phyloP scores from a whole-genome alignment of 2,329 filamentous ascomycete species.

The Cadophora malorum region DNA sequence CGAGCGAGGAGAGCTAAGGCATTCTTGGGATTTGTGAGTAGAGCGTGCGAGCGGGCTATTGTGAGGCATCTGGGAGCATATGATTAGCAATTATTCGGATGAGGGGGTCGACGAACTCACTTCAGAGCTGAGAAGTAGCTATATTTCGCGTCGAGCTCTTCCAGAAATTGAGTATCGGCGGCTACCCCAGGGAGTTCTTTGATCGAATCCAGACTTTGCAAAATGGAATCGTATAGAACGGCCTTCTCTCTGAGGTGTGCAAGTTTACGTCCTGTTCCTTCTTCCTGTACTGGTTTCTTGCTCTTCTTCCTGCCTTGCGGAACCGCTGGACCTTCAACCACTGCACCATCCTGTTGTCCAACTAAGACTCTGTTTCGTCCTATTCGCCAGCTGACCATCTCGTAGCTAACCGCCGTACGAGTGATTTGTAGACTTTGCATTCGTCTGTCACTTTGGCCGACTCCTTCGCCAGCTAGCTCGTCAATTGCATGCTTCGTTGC shows the following conservation, averaged over 20 bases:
- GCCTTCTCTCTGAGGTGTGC: slow-evolving; percentile 84
- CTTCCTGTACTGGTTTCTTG: slow-evolving; percentile 58
- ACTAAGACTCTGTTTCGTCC: slow-evolving; percentile 90
- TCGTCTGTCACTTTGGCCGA: slow-evolving; percentile 80
- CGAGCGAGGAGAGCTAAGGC: slow-evolving; percentile 85
- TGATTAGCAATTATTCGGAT: not conserved
- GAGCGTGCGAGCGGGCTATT: slow-evolving; percentile 82
- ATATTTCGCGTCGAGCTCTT: slow-evolving; percentile 78
- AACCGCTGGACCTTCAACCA: slow-evolving; percentile 54
- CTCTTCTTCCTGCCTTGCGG: slow-evolving; percentile 62
- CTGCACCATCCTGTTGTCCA: slow-evolving; percentile 79
- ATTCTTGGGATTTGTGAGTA: slow-evolving; percentile 75
- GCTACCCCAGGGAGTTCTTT: slow-evolving; percentile 90
- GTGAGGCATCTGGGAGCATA: slow-evolving; percentile 70
- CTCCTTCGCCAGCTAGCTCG: slow-evolving; percentile 82
- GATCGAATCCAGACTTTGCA: slow-evolving; percentile 90
- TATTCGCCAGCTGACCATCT: slow-evolving; percentile 92
- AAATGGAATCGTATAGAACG: slow-evolving; percentile 87
- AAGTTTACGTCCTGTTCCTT: slow-evolving; percentile 76
- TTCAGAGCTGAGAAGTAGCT: slow-evolving; percentile 90
- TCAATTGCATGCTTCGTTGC: slow-evolving; percentile 93
- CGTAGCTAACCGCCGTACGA: slow-evolving; percentile 91
- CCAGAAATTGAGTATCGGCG: slow-evolving; percentile 76
- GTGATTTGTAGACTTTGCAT: slow-evolving; percentile 95
- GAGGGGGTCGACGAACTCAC: slow-evolving; percentile 54